Percentiles rank a stretch among this genome's conserved stretches.
phyloP scores from a whole-genome alignment of 2,329 filamentous ascomycete species.

The Neophaeococcomyces aloes region DNA sequence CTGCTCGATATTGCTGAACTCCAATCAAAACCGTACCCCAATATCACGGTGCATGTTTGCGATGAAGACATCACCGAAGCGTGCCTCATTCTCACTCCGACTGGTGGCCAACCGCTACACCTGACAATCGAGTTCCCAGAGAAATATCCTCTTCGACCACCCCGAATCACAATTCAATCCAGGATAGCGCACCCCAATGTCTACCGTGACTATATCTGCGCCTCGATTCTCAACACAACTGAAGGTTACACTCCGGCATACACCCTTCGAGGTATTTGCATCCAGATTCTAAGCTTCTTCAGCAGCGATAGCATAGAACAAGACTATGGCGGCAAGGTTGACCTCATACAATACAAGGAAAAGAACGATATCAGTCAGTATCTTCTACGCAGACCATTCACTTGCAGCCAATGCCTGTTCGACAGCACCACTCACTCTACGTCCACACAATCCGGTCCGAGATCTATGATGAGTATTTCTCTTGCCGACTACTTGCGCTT shows the following conservation, averaged over 20 bases:
- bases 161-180: constrained; percentile 33
- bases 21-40: constrained; percentile 37
- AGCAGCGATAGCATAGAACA: constrained; percentile 39
- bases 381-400: neutral
- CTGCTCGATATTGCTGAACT: constrained; percentile 40
- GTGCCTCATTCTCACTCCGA: constrained; percentile 37
- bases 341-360: constrained; percentile 2
- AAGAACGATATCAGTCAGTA: neutral
- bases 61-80: constrained; percentile 29
- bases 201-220: constrained; percentile 37
- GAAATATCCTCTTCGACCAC: constrained; percentile 34
- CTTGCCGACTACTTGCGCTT: too few species aligned
- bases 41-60: constrained; percentile 32
- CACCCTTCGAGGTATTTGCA: constrained; percentile 40
- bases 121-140: constrained; percentile 30
- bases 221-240: constrained; percentile 34
- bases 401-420: neutral
- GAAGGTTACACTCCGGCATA: constrained; percentile 42
- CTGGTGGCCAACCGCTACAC: constrained; percentile 33
- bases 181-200: constrained; percentile 38
- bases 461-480: too few species aligned
- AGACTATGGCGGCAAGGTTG: constrained; percentile 15
- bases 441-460: too few species aligned
- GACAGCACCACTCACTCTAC: neutral
- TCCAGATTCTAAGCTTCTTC: constrained; percentile 45